These are phyloP conservation scores for Cordyceps fumosorosea DNA, from an alignment of 2,329 filamentous ascomycete genomes.

Conservation along the genomic window DNA sequence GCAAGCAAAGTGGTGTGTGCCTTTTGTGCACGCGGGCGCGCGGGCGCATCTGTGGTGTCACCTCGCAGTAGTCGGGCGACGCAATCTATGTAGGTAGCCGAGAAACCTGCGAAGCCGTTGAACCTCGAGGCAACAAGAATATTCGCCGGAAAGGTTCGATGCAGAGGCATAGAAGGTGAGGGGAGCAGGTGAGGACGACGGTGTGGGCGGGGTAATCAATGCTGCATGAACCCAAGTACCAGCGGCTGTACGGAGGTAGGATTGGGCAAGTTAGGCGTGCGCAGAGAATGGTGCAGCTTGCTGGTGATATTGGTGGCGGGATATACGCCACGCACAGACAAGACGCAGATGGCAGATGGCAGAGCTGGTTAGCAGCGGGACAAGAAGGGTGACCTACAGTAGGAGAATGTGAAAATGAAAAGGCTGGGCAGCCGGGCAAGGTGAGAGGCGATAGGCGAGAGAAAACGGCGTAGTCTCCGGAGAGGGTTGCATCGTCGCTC, in stretches of 20 bases:
- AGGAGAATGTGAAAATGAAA: background rate
- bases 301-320: background rate
- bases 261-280: background rate
- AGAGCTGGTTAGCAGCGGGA: background rate
- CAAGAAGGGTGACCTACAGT: background rate
- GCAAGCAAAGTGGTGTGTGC: background rate
- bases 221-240: conserved; percentile 7
- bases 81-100: background rate
- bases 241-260: background rate
- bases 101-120: background rate
- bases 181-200: background rate
- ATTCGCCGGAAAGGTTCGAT: background rate
- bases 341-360: background rate
- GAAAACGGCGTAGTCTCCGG: background rate
- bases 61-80: background rate
- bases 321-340: background rate
- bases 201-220: conserved; percentile 2
- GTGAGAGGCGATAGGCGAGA: background rate
- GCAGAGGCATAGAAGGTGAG: background rate
- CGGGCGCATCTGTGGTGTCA: no score
- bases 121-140: background rate
- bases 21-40: no score
- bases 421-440: background rate
- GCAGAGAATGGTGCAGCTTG: background rate
- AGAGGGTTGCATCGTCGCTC: background rate